Percentiles rank a stretch among this genome's conserved stretches.
Evolutionary conservation across 371 early-diverging fungal genomes (phyloP).

Genomic region (Chytridium lagenaria): DNA sequence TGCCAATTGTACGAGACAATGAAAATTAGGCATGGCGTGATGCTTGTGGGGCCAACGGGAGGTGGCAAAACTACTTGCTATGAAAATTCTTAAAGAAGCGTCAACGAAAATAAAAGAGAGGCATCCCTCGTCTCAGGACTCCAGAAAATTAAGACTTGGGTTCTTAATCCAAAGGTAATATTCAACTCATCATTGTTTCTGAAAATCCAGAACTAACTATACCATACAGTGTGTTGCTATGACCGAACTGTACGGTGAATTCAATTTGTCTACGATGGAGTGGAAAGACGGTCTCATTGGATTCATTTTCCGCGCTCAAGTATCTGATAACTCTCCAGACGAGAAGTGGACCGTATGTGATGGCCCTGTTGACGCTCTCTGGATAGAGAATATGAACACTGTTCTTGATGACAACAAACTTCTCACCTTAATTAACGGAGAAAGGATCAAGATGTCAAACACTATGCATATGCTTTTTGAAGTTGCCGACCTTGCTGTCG

Average conservation of each 20-base stretch:
- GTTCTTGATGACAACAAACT: constrained; percentile 65
- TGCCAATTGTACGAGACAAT: constrained; percentile 57
- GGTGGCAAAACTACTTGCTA: constrained; percentile 59
- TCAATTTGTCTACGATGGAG: constrained; percentile 60
- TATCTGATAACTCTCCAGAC: constrained; percentile 51
- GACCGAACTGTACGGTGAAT: constrained; percentile 61
- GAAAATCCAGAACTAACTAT: not conserved
- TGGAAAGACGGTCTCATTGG: constrained; percentile 62
- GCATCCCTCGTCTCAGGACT: constrained; percentile 34
- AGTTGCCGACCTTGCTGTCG: constrained; percentile 60
- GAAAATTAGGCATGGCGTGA: constrained; percentile 58
- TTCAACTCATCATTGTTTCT: not conserved
- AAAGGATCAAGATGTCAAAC: constrained; percentile 57
- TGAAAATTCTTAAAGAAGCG: constrained; percentile 48
- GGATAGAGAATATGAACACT: constrained; percentile 65
- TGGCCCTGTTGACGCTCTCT: constrained; percentile 61
- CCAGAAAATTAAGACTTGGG: constrained; percentile 52
- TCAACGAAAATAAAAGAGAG: constrained; percentile 42
- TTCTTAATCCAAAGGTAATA: constrained; percentile 57
- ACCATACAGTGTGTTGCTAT: constrained; percentile 53
- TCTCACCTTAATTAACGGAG: constrained; percentile 60
- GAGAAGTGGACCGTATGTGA: constrained; percentile 66
- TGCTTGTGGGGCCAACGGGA: constrained; percentile 61
- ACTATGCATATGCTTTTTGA: constrained; percentile 62
- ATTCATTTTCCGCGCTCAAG: constrained; percentile 51